A percentile compares a stretch with the other conserved stretches of the same genome.
Conservation (phyloP, 805 yeast species). For the Metschnikowia lochheadii region DNA sequence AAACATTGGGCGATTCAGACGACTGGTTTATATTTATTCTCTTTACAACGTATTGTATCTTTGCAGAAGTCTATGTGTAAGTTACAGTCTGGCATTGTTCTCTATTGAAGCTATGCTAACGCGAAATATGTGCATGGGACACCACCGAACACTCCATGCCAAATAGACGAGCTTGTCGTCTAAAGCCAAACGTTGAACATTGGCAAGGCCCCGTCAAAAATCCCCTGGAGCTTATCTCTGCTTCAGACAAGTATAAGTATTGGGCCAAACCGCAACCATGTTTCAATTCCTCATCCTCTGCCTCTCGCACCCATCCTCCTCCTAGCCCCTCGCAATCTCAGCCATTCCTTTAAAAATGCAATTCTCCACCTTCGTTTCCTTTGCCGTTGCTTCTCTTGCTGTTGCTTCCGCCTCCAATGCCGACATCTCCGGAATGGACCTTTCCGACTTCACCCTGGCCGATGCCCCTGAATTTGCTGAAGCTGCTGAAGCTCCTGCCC, state of each 20-base stretch:
- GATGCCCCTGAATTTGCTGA: not conserved
- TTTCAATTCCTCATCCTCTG: not conserved
- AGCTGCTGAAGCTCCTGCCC: not conserved
- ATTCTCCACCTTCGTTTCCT: not conserved
- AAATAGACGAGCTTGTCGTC: not conserved
- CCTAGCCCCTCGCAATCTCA: not conserved
- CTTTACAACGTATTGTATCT: no score
- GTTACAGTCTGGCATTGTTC: not conserved
- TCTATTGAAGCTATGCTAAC: not conserved
- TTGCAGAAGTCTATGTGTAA: not conserved
- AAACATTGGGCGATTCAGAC: no score
- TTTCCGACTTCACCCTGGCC: not conserved
- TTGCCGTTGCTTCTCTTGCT: not conserved
- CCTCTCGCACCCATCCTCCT: no score
- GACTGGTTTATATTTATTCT: no score
- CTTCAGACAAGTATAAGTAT: not conserved
- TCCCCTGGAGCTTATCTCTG: not conserved
- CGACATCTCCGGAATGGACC: not conserved
- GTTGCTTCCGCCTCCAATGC: not conserved
- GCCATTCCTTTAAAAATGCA: not conserved
- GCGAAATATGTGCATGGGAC: not conserved
- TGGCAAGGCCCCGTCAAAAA: not conserved
- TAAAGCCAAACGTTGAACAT: not conserved
- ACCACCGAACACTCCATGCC: not conserved
- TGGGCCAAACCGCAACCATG: not conserved